Base-by-base conservation (phyloP, 495 filamentous ascomycete species). In the Aspergillus affinis region DNA sequence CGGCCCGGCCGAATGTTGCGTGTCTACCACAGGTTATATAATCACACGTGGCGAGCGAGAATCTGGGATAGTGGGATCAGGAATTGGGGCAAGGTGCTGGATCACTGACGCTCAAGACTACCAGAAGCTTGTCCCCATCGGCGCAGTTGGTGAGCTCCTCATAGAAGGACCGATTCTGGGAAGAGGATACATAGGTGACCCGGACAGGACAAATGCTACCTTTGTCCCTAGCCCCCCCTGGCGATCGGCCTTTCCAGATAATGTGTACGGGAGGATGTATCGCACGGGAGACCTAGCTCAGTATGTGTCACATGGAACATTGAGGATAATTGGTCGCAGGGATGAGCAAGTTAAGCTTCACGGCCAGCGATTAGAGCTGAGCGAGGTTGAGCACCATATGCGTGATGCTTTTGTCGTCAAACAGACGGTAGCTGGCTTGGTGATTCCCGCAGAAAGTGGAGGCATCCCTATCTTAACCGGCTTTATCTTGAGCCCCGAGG, bases 341-440 rank as follows among this genome's bases (percentile, higher is more conserved):
- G 82, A 85, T 57, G 72, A 77, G 20, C 80, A 83, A 60, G 77
- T 82, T 12, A 85, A 84, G 65, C 57, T 84, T 2, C 73, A 73
- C 13, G 82, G 81, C 8, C 79, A 83, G 59, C 70, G 81, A 10
- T 70, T 85, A 27, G 82, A 85, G 63, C 65, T 84, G 3, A 73
- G 68, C 4, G 82, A 84, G 47, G 51, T 63, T 50, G 61, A 63
- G 45, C 32, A 54, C 48, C 57, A 60, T 9, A 29, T 63, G 19
- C 21, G 50, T 6, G 9, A 52, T 7, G 12, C 36, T 15, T 41
- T 52, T 26, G 17, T 2, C 21, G 18, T 17, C 4, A 49, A 49
- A 15, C 50, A 52, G 27, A 32, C 27, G 1, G n/a, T 52, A 18
- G 50, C 27, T 30, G 50, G 29, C 21, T 20, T 52, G 7, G 15